Evolutionary conservation across 2,329 filamentous ascomycete genomes (phyloP), one percentile per base, ranked within the genome.

Genomic region (Trichothecium sympodiale): DNA sequence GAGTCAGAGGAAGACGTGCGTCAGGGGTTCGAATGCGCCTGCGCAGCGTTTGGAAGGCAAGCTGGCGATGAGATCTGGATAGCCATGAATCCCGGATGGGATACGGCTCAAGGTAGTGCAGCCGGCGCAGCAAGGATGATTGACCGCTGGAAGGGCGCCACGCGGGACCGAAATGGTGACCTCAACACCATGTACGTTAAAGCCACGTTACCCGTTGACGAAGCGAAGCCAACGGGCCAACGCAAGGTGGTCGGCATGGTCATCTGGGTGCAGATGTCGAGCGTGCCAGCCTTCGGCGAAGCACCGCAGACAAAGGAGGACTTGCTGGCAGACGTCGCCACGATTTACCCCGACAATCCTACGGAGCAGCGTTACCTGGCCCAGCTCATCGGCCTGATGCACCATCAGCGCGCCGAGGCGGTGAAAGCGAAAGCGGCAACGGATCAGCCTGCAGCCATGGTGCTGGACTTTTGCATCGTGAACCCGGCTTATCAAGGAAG

Each of bases 191-290:
- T 74, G 2, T 74, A 69, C 41, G 55, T 76, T 40, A 74, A 74
- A 41, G 72, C 70, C 2, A 72, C 65, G 0, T 32, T 73, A 2
- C 49, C 60, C 2, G 20, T 25, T 25, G 20, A 25, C 20, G 20
- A 25, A 25, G 20, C 20, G 6, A 44, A 59, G 1, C 18, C 8
- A 50, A 38, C 16, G 61, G 39, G 5, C 31, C 17, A 15, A 4
- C 4, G 7, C 35, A 42, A 16, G 30, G 55, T 74, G n/a, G 71
- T 56, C 8, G 73, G 72, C 13, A 40, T 69, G 18, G 69, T 72
- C 3, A 65, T 74, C 37, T 77, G 73, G 73, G 45, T 56, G 8
- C 72, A 77, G 42, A 49, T 57, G 0, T 74, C 71, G 0, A 50
- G 56, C 6, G 60, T 73, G 0, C 54, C 60, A 2, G 71, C 69